A percentile compares a stretch with the other conserved stretches of the same genome.
phyloP scores from a whole-genome alignment of 2,329 filamentous ascomycete genomes.

The Arthrinium phaeospermum region DNA sequence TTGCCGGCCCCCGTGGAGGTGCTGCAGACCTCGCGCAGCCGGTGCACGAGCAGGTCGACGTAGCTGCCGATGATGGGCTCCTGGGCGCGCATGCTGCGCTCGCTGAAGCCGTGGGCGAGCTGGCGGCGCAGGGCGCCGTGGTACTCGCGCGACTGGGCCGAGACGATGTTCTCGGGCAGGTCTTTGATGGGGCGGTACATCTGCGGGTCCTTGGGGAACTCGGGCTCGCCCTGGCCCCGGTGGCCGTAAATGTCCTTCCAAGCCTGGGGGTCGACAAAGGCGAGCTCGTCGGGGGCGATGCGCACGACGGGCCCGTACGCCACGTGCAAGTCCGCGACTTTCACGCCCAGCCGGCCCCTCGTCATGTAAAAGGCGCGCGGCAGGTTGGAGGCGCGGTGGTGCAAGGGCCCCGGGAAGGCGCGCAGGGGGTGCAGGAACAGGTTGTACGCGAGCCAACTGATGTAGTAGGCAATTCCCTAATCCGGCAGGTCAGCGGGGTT shows the following conservation, averaged over 20 bases:
- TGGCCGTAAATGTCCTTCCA: constrained; percentile 50
- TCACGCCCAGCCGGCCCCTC: constrained; percentile 33
- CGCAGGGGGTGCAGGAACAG: constrained; percentile 37
- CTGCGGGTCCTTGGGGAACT: constrained; percentile 38
- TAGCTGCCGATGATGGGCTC: constrained; percentile 46
- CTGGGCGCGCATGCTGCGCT: constrained; percentile 47
- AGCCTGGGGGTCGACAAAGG: constrained; percentile 44
- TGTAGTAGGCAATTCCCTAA: constrained; percentile 28
- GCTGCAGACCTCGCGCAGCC: constrained; percentile 34
- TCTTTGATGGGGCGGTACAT: constrained; percentile 36
- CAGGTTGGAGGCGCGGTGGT: constrained; percentile 31
- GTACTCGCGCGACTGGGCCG: constrained; percentile 37
- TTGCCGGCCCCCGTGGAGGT: not conserved
- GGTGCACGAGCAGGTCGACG: constrained; percentile 42
- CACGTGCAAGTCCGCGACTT: constrained; percentile 38
- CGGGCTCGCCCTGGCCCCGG: constrained; percentile 34
- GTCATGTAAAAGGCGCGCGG: constrained; percentile 31
- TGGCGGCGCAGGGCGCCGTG: constrained; percentile 42
- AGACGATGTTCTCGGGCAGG: constrained; percentile 38
- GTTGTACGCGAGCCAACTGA: constrained; percentile 33
- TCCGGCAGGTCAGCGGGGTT: constrained; percentile 1
- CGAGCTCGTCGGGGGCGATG: constrained; percentile 48
- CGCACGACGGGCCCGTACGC: constrained; percentile 49
- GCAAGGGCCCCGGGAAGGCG: constrained; percentile 36
- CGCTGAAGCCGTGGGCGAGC: constrained; percentile 47